phyloP scores from a whole-genome alignment of 1,284 basidiomycete species.

The Vanrija humicola region DNA sequence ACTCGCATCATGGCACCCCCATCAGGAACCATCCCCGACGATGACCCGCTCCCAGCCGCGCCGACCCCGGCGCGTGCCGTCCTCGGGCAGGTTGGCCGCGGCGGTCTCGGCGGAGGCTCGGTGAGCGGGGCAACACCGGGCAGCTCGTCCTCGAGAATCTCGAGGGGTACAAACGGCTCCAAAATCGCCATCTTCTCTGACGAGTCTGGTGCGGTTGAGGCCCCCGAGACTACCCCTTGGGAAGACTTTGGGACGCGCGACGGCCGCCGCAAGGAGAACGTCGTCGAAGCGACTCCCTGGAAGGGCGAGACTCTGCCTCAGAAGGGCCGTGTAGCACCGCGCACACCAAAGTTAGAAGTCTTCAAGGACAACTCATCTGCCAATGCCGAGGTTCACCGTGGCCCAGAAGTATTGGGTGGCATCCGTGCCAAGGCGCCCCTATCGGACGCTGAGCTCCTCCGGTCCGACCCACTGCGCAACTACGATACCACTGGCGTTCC shows the following conservation, averaged over 20 bases:
- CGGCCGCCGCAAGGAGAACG: slow-evolving; percentile 53
- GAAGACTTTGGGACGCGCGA: slow-evolving; percentile 53
- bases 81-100: slow-evolving; percentile 28
- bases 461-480: slow-evolving; percentile 58
- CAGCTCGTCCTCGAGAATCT: slow-evolving; percentile 7
- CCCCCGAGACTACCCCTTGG: slow-evolving; percentile 44
- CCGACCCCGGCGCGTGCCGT: slow-evolving; percentile 3
- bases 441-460: slow-evolving; percentile 53
- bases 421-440: slow-evolving; percentile 34
- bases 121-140: slow-evolving; percentile 1
- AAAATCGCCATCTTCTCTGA: slow-evolving; percentile 51
- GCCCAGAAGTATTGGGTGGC: slow-evolving; percentile 37
- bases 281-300: slow-evolving; percentile 51
- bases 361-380: slow-evolving; percentile 49
- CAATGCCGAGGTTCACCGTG: slow-evolving; percentile 17
- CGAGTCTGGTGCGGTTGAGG: slow-evolving; percentile 13
- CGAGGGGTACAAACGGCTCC: slow-evolving; percentile 41
- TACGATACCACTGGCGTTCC: slow-evolving; percentile 33
- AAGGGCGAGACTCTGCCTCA: slow-evolving; percentile 52
- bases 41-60: slow-evolving; percentile 15
- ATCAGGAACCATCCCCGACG: slow-evolving; percentile 36
- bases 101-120: background rate
- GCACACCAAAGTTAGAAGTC: slow-evolving; percentile 53
- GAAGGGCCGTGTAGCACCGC: slow-evolving; percentile 34
- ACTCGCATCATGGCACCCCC: slow-evolving; percentile 58